Base-by-base conservation (phyloP, 495 filamentous ascomycete species). In the Neurospora sp. region DNA sequence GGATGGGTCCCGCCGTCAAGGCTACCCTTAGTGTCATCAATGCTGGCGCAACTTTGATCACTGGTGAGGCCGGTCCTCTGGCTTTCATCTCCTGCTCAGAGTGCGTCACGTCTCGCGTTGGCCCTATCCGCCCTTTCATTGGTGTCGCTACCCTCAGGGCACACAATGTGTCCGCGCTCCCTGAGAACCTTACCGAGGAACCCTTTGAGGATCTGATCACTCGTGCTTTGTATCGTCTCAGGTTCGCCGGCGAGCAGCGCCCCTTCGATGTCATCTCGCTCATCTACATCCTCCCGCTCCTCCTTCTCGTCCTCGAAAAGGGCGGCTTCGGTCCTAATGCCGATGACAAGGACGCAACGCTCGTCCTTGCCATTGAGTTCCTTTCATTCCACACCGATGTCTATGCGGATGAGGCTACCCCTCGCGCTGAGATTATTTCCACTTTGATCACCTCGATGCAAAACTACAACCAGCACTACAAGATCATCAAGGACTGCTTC, bases 351-450 rank as follows among this genome's bases (percentile, higher is more conserved):
- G 96, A 98, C 77, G 88, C 92, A 69, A 96, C 98, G 78, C 83
- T 98, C 38, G 86, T 97, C 14, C 88, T 99, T 70, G 93, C 92
- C 39, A 83, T 98, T n/a, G 96, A 98, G 79, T 91, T 97, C 74
- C 78, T 98, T 18, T 88, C 93, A 1, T 97, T 93, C 81, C 96
- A 99, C 77, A 92, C 93, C 3, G 88, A 91, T 71, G 85, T 88
- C 39, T 93, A 87, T 79, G 81, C 89, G 37, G 90, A 97, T 75
- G 81, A 85, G 20, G 87, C 89, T 39, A 85, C 98, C 39, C 94
- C 95, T 38, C 91, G 96, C 3, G 84, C 86, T 71, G 87, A 94
- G 65, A 83, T 96, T 20, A 80, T 98, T 0, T 77, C 85, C 10
- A 85, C 88, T 1, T 82, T 98, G 35, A 89, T 97, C 39, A 83